Conservation (phyloP, 2,329 filamentous ascomycete species). For the Fusarium lyarnte region DNA sequence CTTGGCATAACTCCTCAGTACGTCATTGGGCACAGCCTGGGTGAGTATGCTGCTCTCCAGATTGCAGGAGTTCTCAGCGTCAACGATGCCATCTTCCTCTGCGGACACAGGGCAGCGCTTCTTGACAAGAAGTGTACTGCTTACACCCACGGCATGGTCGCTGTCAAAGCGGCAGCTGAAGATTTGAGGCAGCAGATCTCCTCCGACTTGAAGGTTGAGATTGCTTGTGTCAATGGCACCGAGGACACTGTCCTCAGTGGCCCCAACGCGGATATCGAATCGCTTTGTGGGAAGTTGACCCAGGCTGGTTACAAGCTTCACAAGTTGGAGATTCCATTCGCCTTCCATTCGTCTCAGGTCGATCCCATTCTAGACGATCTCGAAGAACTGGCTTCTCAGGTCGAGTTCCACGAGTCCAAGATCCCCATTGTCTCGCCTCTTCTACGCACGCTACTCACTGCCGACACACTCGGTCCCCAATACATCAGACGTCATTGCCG, state of each 20-base stretch:
- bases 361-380: constrained; percentile 68
- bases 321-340: constrained; percentile 60
- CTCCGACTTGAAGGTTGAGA: constrained; percentile 55
- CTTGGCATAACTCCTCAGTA: constrained; percentile 53
- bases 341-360: constrained; percentile 64
- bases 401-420: constrained; percentile 51
- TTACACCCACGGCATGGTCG: constrained; percentile 22
- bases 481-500: constrained; percentile 71
- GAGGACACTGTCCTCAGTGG: constrained; percentile 77
- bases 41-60: constrained; percentile 56
- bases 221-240: constrained; percentile 80
- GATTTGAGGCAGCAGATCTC: constrained; percentile 1
- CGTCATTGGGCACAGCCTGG: constrained; percentile 58
- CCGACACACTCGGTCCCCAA: constrained; percentile 63
- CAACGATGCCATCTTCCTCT: constrained; percentile 69
- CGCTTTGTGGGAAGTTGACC: constrained; percentile 51
- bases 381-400: constrained; percentile 53
- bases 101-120: constrained; percentile 53
- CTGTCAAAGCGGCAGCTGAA: constrained; percentile 19
- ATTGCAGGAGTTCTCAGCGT: constrained; percentile 70
- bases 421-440: constrained; percentile 57
- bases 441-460: constrained; percentile 65
- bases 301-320: constrained; percentile 55
- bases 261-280: constrained; percentile 51
- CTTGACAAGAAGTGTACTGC: neutral